Evolutionary conservation across 2,329 filamentous ascomycete species (phyloP).

Genomic region (Cladosporium sp.): DNA sequence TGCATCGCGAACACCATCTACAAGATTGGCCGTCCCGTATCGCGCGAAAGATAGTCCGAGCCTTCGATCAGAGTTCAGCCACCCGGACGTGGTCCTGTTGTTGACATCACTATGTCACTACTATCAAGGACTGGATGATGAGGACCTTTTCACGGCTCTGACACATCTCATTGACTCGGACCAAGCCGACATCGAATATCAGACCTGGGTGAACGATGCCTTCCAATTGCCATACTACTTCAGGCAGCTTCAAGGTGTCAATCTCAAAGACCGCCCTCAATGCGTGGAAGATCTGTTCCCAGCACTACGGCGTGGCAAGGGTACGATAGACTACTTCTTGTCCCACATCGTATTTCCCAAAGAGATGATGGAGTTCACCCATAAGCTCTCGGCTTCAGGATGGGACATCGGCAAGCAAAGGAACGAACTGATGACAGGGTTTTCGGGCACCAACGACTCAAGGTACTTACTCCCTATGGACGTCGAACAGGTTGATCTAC

Average conservation of each 20-base stretch:
- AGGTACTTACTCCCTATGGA: conserved; percentile 56
- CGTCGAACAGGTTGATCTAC: conserved; percentile 59
- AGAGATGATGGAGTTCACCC: conserved; percentile 60
- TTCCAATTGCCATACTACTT: conserved; percentile 21
- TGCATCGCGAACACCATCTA: conserved; percentile 43
- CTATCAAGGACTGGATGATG: conserved; percentile 51
- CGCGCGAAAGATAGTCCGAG: conserved; percentile 62
- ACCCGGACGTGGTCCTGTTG: conserved; percentile 62
- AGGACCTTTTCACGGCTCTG: conserved; percentile 40
- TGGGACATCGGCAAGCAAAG: conserved; percentile 59
- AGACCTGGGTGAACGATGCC: conserved; percentile 19
- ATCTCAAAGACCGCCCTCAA: conserved; percentile 23
- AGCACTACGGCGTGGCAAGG: conserved; percentile 49
- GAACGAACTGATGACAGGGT: conserved; percentile 61
- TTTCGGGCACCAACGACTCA: conserved; percentile 69
- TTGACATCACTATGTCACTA: conserved; percentile 67
- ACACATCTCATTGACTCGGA: conserved; percentile 21
- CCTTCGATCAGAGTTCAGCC: conserved; percentile 61
- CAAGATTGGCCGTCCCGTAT: conserved; percentile 60
- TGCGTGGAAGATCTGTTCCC: conserved; percentile 29
- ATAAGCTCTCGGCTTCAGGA: conserved; percentile 61
- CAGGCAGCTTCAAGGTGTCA: conserved; percentile 22
- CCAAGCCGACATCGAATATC: conserved; percentile 25
- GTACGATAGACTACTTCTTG: conserved; percentile 61
- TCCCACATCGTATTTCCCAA: conserved; percentile 62